Evolutionary conservation across 208 protist species (phyloP), one percentile per base, ranked within the genome.

Genomic region (Tritrichomonas musculus): DNA sequence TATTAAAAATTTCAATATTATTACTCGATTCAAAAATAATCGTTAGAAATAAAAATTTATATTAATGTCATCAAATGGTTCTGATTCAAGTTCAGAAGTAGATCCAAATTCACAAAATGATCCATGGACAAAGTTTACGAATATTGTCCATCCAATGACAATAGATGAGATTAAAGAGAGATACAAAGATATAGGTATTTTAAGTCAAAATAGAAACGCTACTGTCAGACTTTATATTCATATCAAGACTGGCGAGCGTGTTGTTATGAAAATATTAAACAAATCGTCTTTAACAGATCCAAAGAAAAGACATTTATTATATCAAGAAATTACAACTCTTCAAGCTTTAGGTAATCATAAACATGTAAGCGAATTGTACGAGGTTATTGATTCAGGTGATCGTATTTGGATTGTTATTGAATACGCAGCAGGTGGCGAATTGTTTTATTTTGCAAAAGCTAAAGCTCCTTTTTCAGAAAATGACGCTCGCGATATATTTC

Each of bases 391-490:
- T 88, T 88, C 77, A 36, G 77, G 77, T 14, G 77, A 88, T 49
- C 25, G 77, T 39, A 88, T 88, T 13, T 88, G 77, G 77, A 47
- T 88, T 36, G 49, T 93, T 4, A 92, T 94, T 72, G 93, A 94
- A 92, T 92, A 93, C 41, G 93, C 93, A 11, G 30, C 36, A 44
- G 93, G 93, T 73, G 93, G 93, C 22, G 93, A 94, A 60, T 50
- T 94, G 0, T 73, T 94, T 22, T 72, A 94, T 44, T 57, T 94
- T 88, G 72, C 92, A 73, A 94, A 94, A 73, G 64, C 72, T 3
- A 88, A 92, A 50, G 50, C 53, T n/a, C 82, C 93, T 17, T 27
- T 94, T 30, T 49, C 47, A 36, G 93, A 94, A 92, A 60, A 33
- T 39, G 93, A 92, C 49, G 73, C 93, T 69, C 66, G 93, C 2